Percentiles rank a stretch among this genome's conserved stretches.
Conservation (phyloP, 495 filamentous ascomycete genomes). For the Chaetomidium leptoderma region DNA sequence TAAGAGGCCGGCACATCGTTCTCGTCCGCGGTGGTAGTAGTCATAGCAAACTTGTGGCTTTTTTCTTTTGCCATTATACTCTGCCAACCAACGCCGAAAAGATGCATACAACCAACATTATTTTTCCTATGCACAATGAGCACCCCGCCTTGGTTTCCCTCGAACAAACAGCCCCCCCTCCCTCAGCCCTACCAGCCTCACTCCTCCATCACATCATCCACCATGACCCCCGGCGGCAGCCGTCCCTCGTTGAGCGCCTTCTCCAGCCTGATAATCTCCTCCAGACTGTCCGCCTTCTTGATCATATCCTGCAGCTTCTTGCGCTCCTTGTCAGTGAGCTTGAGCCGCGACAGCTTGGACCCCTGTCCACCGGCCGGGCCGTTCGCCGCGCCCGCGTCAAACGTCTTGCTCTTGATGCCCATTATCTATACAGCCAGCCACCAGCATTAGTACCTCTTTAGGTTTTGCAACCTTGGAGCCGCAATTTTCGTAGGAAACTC, state of each 20-base stretch:
- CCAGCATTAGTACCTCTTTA: neutral
- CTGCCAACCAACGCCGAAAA: slow-evolving; percentile 1
- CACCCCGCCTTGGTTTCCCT: neutral
- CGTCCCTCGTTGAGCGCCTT: slow-evolving; percentile 82
- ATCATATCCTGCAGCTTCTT: slow-evolving; percentile 59
- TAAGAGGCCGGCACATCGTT: slow-evolving; percentile 21
- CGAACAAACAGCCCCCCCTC: neutral
- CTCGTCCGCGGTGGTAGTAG: neutral
- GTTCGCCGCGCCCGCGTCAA: slow-evolving; percentile 55
- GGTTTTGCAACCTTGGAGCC: no score
- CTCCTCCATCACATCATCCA: slow-evolving; percentile 55
- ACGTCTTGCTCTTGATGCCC: slow-evolving; percentile 78
- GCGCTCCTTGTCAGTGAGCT: slow-evolving; percentile 63
- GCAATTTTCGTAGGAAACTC: neutral
- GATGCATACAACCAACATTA: neutral
- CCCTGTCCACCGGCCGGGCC: slow-evolving; percentile 34
- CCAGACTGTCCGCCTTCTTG: slow-evolving; percentile 75
- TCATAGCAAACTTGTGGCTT: neutral
- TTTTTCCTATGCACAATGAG: neutral
- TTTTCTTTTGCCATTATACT: neutral
- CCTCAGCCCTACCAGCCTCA: slow-evolving; percentile 21
- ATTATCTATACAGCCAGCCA: slow-evolving; percentile 81
- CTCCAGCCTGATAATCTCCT: slow-evolving; percentile 78
- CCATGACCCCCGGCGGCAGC: slow-evolving; percentile 64
- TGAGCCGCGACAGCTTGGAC: slow-evolving; percentile 62